These are phyloP conservation scores for Zoysia japonica DNA, from an alignment of 176 grass and related monocot genomes.

Conservation along the genomic window DNA sequence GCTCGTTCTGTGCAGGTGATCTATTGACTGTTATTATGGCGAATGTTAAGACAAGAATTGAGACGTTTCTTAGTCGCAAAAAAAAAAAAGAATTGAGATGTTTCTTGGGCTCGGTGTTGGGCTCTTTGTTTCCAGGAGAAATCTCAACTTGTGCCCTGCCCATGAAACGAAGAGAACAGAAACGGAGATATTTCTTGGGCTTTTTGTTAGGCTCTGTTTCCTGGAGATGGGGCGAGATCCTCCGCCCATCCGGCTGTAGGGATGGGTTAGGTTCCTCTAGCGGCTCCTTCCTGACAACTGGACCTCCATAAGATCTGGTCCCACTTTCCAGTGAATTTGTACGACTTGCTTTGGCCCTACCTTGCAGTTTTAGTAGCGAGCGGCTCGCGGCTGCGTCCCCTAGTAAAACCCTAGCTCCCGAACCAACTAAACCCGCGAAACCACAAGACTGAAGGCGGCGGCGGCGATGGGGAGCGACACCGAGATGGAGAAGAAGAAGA, in stretches of 20 bases:
- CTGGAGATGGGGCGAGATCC: too few relatives aligned
- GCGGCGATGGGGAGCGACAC: conserved; percentile 53
- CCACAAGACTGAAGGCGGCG: conserved; percentile 1
- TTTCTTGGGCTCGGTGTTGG: too few relatives aligned
- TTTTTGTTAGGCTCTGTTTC: not conserved
- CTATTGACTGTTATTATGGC: not conserved
- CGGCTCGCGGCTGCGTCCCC: not conserved
- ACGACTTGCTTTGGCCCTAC: not conserved
- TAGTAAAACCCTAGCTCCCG: conserved; percentile 41
- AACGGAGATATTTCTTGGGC: not conserved
- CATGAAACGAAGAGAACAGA: too few relatives aligned
- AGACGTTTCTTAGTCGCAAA: too few relatives aligned
- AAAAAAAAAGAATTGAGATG: not conserved
- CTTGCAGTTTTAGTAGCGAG: conserved; percentile 22
- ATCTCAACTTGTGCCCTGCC: too few relatives aligned
- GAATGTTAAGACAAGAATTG: not conserved
- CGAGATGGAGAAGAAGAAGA: conserved; percentile 53
- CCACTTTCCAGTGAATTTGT: conserved; percentile 13
- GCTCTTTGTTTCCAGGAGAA: too few relatives aligned
- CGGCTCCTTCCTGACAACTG: not conserved
- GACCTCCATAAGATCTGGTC: not conserved
- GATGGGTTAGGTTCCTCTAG: not conserved
- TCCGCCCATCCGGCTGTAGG: too few relatives aligned
- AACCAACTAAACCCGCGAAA: conserved; percentile 28
- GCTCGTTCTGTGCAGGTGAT: not conserved